phyloP scores from a whole-genome alignment of 2,329 filamentous ascomycete genomes.

The Paramyrothecium sp. region DNA sequence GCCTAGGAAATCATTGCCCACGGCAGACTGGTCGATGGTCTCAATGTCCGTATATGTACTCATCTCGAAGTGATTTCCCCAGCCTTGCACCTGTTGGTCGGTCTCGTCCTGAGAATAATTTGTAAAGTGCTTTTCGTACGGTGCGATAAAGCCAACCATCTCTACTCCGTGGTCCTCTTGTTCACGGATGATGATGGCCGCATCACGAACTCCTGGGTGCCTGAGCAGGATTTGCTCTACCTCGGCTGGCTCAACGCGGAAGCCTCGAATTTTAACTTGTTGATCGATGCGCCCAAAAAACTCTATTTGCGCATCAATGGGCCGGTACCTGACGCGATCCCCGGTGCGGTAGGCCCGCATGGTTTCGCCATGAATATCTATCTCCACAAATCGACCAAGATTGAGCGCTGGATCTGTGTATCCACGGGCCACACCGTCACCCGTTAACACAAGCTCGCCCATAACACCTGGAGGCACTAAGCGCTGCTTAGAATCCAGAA shows the following conservation, averaged over 20 bases:
- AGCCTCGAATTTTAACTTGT: constrained; percentile 10
- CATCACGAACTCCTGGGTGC: not conserved
- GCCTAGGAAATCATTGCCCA: constrained; percentile 10
- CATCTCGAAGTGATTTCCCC: constrained; percentile 2
- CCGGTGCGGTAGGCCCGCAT: constrained; percentile 9
- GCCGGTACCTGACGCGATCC: constrained; percentile 7
- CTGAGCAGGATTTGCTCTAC: constrained; percentile 1
- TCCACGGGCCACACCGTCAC: constrained; percentile 14
- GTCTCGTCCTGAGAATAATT: not conserved
- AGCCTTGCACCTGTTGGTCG: not conserved
- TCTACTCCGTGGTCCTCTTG: not conserved
- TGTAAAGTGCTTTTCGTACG: not conserved
- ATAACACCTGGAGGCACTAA: constrained; percentile 13
- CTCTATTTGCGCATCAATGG: constrained; percentile 5
- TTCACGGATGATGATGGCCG: not conserved
- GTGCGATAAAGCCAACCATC: not conserved
- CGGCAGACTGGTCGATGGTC: not conserved
- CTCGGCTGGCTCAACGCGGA: too few relatives aligned
- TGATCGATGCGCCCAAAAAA: constrained; percentile 8
- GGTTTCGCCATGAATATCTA: constrained; percentile 3
- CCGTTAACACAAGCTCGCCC: constrained; percentile 15
- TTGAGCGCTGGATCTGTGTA: constrained; percentile 10
- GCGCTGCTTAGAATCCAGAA: constrained; percentile 8
- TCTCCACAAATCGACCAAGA: constrained; percentile 6
- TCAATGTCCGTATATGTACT: constrained; percentile 3